phyloP scores from a whole-genome alignment of 345 rosid species.

The Citropsis articulata region DNA sequence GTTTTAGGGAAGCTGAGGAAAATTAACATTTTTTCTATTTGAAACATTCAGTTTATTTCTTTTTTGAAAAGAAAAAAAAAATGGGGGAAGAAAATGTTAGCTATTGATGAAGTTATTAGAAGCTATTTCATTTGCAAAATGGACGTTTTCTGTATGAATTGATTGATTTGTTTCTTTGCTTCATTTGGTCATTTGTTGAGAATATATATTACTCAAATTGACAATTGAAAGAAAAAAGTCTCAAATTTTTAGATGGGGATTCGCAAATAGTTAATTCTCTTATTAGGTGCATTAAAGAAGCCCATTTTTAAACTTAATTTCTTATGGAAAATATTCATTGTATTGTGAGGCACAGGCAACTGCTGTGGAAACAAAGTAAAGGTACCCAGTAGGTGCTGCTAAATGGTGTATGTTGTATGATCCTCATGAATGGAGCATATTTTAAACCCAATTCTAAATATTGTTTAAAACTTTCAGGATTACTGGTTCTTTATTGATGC shows the following conservation, averaged over 20 bases:
- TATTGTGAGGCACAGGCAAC: not conserved
- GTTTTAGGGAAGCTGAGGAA: not conserved
- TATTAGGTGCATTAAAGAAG: not conserved
- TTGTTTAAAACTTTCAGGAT: constrained; percentile 22
- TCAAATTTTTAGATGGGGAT: not conserved
- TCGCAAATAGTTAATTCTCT: not conserved
- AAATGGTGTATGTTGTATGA: constrained; percentile 11
- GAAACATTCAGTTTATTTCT: not conserved
- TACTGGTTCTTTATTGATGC: constrained; percentile 17
- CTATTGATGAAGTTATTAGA: not conserved
- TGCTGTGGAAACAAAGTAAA: not conserved
- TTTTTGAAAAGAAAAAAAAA: no score
- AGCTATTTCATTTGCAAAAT: not conserved
- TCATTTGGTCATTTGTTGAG: not conserved
- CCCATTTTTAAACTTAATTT: not conserved
- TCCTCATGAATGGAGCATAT: constrained; percentile 4
- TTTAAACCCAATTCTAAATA: constrained; percentile 10
- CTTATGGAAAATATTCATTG: not conserved
- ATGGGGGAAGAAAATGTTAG: not conserved
- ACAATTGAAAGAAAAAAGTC: not conserved
- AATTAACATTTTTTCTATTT: no score
- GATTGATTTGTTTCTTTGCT: not conserved
- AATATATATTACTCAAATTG: not conserved
- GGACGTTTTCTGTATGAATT: not conserved
- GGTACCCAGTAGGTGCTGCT: not conserved